Conservation (phyloP, 2,329 filamentous ascomycete species). For the Myriosclerotinia scirpicola region DNA sequence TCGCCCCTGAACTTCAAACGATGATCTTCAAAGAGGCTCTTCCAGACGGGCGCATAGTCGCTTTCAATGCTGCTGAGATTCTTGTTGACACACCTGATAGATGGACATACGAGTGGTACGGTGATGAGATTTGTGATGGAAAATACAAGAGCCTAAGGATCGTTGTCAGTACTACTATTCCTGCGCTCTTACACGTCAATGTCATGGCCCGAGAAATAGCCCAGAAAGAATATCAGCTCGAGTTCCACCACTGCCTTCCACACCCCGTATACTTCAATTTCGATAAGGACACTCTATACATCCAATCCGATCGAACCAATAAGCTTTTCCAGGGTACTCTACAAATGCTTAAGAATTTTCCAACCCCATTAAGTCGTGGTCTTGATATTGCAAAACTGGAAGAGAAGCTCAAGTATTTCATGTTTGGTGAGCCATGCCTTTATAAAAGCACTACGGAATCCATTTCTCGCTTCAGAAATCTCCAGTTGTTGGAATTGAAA, state of each 20-base stretch:
- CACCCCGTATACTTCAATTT: constrained; percentile 14
- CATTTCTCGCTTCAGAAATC: not conserved
- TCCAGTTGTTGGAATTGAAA: constrained; percentile 5
- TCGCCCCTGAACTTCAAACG: constrained; percentile 13
- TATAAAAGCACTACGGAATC: constrained; percentile 15
- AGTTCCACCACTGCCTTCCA: constrained; percentile 1
- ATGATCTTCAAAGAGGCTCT: constrained; percentile 16
- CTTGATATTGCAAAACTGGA: constrained; percentile 12
- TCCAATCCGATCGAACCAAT: constrained; percentile 2
- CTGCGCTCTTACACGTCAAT: constrained; percentile 3
- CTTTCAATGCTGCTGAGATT: constrained; percentile 1
- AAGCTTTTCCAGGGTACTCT: not conserved
- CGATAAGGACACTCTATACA: constrained; percentile 6
- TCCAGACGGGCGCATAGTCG: constrained; percentile 1
- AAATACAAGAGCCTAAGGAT: constrained; percentile 16
- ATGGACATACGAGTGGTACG: constrained; percentile 13
- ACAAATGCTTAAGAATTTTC: not conserved
- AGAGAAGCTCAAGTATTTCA: constrained; percentile 13
- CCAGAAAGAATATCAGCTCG: constrained; percentile 4
- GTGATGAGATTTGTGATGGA: not conserved
- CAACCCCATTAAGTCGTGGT: not conserved
- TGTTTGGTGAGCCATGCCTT: constrained; percentile 14
- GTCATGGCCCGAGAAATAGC: not conserved
- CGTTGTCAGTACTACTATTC: not conserved
- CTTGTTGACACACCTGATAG: not conserved